phyloP scores from a whole-genome alignment of 768 basidiomycete genomes.

The Kwoniella europaea region DNA sequence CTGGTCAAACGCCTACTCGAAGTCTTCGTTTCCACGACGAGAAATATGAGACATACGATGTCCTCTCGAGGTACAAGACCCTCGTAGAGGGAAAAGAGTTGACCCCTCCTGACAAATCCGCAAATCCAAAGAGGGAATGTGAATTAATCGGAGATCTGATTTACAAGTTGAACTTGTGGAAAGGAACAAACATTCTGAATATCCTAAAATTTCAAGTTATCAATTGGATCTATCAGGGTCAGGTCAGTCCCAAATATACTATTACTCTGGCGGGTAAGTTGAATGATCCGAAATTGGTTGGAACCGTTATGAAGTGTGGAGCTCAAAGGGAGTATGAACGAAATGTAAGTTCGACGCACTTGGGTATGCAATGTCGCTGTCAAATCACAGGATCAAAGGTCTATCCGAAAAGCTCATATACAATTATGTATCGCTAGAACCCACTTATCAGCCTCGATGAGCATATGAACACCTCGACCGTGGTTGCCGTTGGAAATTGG shows the following conservation, averaged over 20 bases:
- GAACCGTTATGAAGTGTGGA: not conserved
- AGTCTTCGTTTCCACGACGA: not conserved
- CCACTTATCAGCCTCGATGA: no score
- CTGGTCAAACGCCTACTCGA: not conserved
- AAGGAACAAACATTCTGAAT: not conserved
- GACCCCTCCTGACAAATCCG: not conserved
- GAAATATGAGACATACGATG: not conserved
- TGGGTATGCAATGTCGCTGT: not conserved
- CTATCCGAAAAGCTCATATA: no score
- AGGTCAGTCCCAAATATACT: not conserved
- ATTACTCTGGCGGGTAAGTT: not conserved
- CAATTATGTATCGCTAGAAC: no score
- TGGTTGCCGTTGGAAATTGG: no score
- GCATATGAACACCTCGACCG: no score
- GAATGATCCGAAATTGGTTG: not conserved
- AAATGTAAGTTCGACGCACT: not conserved
- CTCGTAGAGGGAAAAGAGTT: not conserved
- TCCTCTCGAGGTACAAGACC: not conserved
- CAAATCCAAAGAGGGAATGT: not conserved
- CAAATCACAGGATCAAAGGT: no score
- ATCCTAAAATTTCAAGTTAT: not conserved
- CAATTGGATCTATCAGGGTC: not conserved
- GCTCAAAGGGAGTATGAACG: not conserved
- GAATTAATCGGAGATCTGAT: constrained; percentile 1
- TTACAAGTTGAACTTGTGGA: not conserved